phyloP scores from a whole-genome alignment of 1,284 basidiomycete species.

The Polyporus tsugae region DNA sequence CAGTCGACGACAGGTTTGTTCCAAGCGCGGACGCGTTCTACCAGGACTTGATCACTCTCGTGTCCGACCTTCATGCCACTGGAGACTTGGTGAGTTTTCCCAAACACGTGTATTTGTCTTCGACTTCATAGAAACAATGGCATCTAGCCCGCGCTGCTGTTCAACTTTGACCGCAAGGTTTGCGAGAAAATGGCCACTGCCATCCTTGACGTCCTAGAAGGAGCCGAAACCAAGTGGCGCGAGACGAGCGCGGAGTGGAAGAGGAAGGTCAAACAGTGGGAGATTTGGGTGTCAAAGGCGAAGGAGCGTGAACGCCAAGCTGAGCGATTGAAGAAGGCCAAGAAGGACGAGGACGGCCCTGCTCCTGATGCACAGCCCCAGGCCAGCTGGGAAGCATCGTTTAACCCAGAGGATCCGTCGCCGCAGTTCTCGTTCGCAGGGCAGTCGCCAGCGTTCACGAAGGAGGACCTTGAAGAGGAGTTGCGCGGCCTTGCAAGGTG shows the following conservation, averaged over 20 bases:
- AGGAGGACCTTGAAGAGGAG: conserved; percentile 58
- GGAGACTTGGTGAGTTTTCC: conserved; percentile 57
- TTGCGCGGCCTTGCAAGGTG: conserved; percentile 50
- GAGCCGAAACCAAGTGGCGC: conserved; percentile 60
- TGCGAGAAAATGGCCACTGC: conserved; percentile 62
- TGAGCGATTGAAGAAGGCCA: conserved; percentile 49
- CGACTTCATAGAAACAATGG: neutral
- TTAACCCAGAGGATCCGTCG: conserved; percentile 65
- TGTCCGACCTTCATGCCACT: conserved; percentile 60
- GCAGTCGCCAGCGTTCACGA: conserved; percentile 50
- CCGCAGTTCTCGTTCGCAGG: conserved; percentile 68
- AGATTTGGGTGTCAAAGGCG: conserved; percentile 54
- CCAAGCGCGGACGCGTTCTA: conserved; percentile 44
- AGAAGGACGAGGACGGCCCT: conserved; percentile 44
- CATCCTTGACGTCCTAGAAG: conserved; percentile 48
- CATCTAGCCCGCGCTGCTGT: conserved; percentile 64
- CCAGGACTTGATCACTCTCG: conserved; percentile 55
- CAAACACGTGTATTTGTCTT: too few species aligned
- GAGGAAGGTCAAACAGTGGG: conserved; percentile 58
- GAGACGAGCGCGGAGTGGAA: conserved; percentile 56
- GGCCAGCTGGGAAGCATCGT: conserved; percentile 58
- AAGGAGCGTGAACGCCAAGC: conserved; percentile 54
- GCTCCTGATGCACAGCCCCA: conserved; percentile 34
- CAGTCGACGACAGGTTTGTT: conserved; percentile 41
- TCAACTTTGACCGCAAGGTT: conserved; percentile 66